Base-by-base conservation (phyloP, 2,329 filamentous ascomycete species). In the Phoma sp. region DNA sequence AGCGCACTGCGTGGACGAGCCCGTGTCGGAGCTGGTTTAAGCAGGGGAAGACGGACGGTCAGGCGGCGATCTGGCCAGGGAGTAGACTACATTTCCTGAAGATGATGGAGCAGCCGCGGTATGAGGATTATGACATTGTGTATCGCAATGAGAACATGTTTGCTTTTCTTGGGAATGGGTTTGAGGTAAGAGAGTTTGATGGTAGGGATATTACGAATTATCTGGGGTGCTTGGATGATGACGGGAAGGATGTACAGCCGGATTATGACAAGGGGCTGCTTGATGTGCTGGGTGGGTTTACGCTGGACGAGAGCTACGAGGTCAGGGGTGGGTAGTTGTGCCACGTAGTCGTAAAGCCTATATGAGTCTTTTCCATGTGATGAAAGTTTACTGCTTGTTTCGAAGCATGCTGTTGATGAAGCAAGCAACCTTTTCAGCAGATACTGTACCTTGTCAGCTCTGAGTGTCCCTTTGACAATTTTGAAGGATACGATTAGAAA, bases 181-280 rank as follows among this genome's bases (percentile, higher is more conserved):
- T 80, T 51, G 71, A 76, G 56, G 65, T 67, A n/a, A 64, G 78
- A 45, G 78, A 80, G 65, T 72, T 72, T 63, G 77, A 80, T 66
- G 78, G 77, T n/a, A 70, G 77, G 48, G 78, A 80, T 65, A 73
- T 79, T 22, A 79, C 77, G 35, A 70, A 77, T 60, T 80, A 80
- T 67, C 54, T 80, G 37, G 78, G 77, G 0, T 60, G 57, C 41
- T 51, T 77, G 53, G 69, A 78, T 58, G 67, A 67, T 7, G 63
- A 71, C 23, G 74, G 73, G 3, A 65, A 58, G 40, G 76, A 78
- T 64, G 66, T 70, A 35, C 75, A 79, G 67, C 76, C 76, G 7
- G 67, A 67, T 8, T 79, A 76, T 64, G 76, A 74, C 33, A 67
- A 76, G 43, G 67, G 70, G 13, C 50, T 79, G 60, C 64, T 76